These are phyloP conservation scores for Paramecium biaurelia DNA, from an alignment of 73 alveolate genomes.

Conservation along the genomic window DNA sequence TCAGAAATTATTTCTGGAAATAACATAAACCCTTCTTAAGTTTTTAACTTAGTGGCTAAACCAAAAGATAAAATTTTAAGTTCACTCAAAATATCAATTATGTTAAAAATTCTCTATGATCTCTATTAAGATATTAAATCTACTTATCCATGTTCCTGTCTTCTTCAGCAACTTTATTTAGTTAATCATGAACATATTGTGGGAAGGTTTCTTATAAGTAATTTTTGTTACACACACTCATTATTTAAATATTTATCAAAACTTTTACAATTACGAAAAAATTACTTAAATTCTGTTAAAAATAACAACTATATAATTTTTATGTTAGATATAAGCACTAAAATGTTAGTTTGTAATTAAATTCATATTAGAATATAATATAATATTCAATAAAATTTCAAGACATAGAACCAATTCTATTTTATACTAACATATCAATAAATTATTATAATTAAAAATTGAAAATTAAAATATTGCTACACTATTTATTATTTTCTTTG, in stretches of 20 bases:
- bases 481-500: constrained; percentile 16
- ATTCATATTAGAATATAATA: too few species aligned
- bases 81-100: neutral
- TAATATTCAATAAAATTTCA: too few species aligned
- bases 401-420: too few species aligned
- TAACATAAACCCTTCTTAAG: neutral
- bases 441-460: neutral
- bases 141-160: neutral
- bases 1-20: neutral
- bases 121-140: neutral
- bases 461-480: constrained; percentile 23
- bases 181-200: neutral
- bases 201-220: neutral
- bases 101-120: neutral
- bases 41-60: neutral
- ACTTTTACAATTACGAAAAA: neutral
- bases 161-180: neutral
- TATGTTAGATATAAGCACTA: neutral
- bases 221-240: neutral
- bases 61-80: neutral
- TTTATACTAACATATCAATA: too few species aligned
- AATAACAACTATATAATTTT: neutral
- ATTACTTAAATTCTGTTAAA: neutral
- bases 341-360: neutral
- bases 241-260: neutral